These are phyloP conservation scores for Russula virescens DNA, from an alignment of 768 basidiomycete species.

Conservation along the genomic window DNA sequence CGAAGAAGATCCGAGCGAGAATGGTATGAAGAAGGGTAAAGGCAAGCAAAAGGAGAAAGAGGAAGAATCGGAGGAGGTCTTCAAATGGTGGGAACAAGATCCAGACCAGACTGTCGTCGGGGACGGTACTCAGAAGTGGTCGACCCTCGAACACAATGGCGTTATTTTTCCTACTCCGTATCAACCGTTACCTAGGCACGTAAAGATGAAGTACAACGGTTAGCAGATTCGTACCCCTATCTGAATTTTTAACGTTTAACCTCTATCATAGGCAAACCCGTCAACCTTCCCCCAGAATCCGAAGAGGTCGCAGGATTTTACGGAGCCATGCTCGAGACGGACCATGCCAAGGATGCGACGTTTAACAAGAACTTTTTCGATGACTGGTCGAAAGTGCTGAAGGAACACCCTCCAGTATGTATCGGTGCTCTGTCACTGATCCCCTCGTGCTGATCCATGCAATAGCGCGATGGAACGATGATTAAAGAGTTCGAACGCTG, in stretches of 20 bases:
- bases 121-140: slow-evolving; percentile 85
- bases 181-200: slow-evolving; percentile 67
- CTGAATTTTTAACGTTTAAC: slow-evolving; percentile 9
- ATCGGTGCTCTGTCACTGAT: not conserved
- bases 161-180: slow-evolving; percentile 97
- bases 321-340: slow-evolving; percentile 85
- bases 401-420: slow-evolving; percentile 79
- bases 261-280: slow-evolving; percentile 53
- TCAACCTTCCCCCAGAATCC: slow-evolving; percentile 75
- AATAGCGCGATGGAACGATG: slow-evolving; percentile 63
- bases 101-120: slow-evolving; percentile 50
- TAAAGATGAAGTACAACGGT: slow-evolving; percentile 98
- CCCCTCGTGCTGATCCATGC: not conserved
- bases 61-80: slow-evolving; percentile 67
- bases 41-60: slow-evolving; percentile 51
- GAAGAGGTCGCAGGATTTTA: slow-evolving; percentile 99
- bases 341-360: slow-evolving; percentile 79
- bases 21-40: slow-evolving; percentile 37
- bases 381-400: slow-evolving; percentile 76
- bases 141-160: slow-evolving; percentile 89
- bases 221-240: slow-evolving; percentile 27
- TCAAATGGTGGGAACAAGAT: slow-evolving; percentile 78
- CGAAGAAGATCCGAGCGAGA: slow-evolving; percentile 15
- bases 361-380: slow-evolving; percentile 97
- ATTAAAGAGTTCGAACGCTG: slow-evolving; percentile 75